phyloP scores from a whole-genome alignment of 352 stramenopile genomes.

The Phytophthora pinifolia region DNA sequence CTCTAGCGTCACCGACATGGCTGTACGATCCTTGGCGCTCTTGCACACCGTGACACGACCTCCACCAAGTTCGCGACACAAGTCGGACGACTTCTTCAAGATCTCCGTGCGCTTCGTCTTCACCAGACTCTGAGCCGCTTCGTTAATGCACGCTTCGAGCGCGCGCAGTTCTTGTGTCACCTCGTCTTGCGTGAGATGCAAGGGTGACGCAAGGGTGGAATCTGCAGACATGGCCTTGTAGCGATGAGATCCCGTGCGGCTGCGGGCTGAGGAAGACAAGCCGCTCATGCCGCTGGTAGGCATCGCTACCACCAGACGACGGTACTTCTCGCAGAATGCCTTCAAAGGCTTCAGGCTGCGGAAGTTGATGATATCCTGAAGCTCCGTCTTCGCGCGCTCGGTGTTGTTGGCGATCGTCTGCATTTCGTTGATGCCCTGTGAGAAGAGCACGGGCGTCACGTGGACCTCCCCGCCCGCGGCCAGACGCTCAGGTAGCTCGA shows the following conservation, averaged over 20 bases:
- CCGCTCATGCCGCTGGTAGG: constrained; percentile 37
- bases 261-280: constrained; percentile 34
- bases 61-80: constrained; percentile 87
- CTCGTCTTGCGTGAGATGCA: constrained; percentile 73
- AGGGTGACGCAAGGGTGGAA: constrained; percentile 43
- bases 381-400: constrained; percentile 83
- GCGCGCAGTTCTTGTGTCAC: constrained; percentile 66
- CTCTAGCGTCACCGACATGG: constrained; percentile 97
- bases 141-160: constrained; percentile 66
- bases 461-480: constrained; percentile 72
- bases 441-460: constrained; percentile 86
- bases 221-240: constrained; percentile 62
- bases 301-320: constrained; percentile 56
- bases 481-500: constrained; percentile 74
- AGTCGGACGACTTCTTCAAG: constrained; percentile 73
- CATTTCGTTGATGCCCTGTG: constrained; percentile 95
- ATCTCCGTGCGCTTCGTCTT: constrained; percentile 89
- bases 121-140: constrained; percentile 79
- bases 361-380: constrained; percentile 91
- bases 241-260: constrained; percentile 35
- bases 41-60: constrained; percentile 96
- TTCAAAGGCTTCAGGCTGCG: constrained; percentile 82
- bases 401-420: constrained; percentile 94
- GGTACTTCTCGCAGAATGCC: constrained; percentile 85
- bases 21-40: constrained; percentile 97